phyloP scores from a whole-genome alignment of 768 basidiomycete genomes.

The Lentinula guzmanii region DNA sequence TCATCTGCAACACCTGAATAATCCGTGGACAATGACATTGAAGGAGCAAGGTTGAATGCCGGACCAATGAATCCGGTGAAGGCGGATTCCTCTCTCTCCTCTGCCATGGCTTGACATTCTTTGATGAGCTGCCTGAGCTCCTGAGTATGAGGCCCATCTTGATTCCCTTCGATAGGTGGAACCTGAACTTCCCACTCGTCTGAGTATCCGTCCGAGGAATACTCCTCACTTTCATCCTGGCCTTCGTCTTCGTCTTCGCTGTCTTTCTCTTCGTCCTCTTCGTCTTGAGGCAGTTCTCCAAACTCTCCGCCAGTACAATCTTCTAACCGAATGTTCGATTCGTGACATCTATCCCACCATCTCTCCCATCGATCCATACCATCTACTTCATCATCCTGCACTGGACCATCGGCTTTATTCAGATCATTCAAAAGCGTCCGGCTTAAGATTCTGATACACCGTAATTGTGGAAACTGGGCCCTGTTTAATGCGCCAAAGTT shows the following conservation, averaged over 20 bases:
- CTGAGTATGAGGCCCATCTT: conserved; percentile 19
- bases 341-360: conserved; percentile 56
- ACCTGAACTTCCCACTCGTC: conserved; percentile 16
- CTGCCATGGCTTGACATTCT: conserved; percentile 7
- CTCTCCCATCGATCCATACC: conserved; percentile 52
- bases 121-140: conserved; percentile 2
- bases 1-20: neutral
- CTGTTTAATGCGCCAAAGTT: conserved; percentile 53
- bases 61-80: conserved; percentile 1
- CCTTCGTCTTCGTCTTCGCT: conserved; percentile 10
- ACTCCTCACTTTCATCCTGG: conserved; percentile 21
- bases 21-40: neutral
- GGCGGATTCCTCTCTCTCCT: conserved; percentile 4
- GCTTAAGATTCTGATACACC: conserved; percentile 54
- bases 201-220: conserved; percentile 23
- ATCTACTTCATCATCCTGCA: conserved; percentile 20
- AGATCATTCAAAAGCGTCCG: conserved; percentile 49
- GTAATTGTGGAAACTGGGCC: conserved; percentile 54
- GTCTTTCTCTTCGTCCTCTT: conserved; percentile 17
- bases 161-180: conserved; percentile 23
- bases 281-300: conserved; percentile 42
- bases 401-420: conserved; percentile 48
- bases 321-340: conserved; percentile 54
- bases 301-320: conserved; percentile 69
- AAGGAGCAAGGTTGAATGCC: neutral